Evolutionary conservation across 2,329 filamentous ascomycete species (phyloP), one percentile per base, ranked within the genome.

Genomic region (Aspergillus tamarii): DNA sequence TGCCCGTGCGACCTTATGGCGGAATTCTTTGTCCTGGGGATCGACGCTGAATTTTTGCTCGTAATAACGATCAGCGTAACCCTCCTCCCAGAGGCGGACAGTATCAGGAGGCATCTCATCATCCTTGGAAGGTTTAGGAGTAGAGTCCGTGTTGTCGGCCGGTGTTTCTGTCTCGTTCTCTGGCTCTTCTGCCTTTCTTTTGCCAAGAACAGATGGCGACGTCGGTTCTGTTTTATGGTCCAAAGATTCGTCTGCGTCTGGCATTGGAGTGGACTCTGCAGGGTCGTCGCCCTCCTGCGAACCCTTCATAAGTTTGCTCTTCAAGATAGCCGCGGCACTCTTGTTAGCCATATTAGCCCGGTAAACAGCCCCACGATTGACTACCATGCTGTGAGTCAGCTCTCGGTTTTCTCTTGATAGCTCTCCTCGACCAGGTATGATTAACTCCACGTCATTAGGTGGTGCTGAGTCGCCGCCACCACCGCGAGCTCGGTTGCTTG

Each of bases 61-160:
- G 75, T 99, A 99, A 78, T 99, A 99, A 54, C 95, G 88, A 79
- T 97, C 94, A 57, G 91, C 89, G 76, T 99, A 99, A 9, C 95
- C 95, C 59, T 94, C 89, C 74, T 99, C 95, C 95, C 95, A 99
- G 14, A 99, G 83, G 64, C 90, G 88, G 59, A 99, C 91, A 21
- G 89, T 92, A 74, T 99, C 95, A 64, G 88, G 84, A 2, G 91
- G 88, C 21, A 86, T 85, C 46, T 89, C 89, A 60, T 90, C 88
- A 14, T 82, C 80, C 23, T 85, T 80, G 46, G 83, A 77, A 16
- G 83, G 82, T 55, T 80, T 79, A 39, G 84, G 72, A 60, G 32
- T 32, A 41, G 32, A 16, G 16, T 55, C 52, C 32, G 84, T 83
- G 41, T 89, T 59, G 81, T 81, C n/a, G 14, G 69, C 67, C 34